Conservation (phyloP, 2,329 filamentous ascomycete species). For the Ophiosphaerella korrae region DNA sequence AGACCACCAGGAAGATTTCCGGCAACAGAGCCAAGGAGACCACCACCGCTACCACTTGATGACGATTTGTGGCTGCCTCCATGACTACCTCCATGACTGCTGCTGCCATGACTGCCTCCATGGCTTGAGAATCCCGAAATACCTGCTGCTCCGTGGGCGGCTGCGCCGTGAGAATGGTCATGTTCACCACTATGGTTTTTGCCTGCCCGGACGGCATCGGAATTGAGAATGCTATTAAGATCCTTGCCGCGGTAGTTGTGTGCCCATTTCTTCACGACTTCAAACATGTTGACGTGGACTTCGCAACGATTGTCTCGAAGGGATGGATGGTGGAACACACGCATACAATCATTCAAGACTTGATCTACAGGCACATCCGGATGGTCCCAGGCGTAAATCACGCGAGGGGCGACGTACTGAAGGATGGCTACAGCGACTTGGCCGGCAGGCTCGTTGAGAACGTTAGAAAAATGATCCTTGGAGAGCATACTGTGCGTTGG, state of each 20-base stretch:
- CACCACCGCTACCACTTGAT: constrained; percentile 22
- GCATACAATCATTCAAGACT: constrained; percentile 79
- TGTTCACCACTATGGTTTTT: constrained; percentile 69
- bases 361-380: constrained; percentile 80
- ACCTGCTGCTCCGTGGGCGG: constrained; percentile 37
- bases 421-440: constrained; percentile 64
- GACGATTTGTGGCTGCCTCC: constrained; percentile 4
- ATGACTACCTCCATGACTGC: constrained; percentile 11
- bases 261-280: constrained; percentile 81
- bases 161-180: constrained; percentile 38
- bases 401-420: constrained; percentile 83
- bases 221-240: constrained; percentile 76
- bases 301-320: constrained; percentile 76
- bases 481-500: constrained; percentile 59
- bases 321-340: constrained; percentile 89
- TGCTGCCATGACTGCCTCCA: constrained; percentile 12
- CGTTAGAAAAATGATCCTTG: constrained; percentile 59
- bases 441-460: constrained; percentile 56
- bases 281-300: constrained; percentile 87
- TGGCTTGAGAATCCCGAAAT: constrained; percentile 28
- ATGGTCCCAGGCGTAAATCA: constrained; percentile 94
- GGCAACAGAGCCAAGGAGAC: constrained; percentile 29
- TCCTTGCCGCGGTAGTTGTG: constrained; percentile 69
- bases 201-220: constrained; percentile 80
- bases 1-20: constrained; percentile 27